Base-by-base conservation (phyloP, 768 basidiomycete genomes). In the Xerocomellus amylosporus region DNA sequence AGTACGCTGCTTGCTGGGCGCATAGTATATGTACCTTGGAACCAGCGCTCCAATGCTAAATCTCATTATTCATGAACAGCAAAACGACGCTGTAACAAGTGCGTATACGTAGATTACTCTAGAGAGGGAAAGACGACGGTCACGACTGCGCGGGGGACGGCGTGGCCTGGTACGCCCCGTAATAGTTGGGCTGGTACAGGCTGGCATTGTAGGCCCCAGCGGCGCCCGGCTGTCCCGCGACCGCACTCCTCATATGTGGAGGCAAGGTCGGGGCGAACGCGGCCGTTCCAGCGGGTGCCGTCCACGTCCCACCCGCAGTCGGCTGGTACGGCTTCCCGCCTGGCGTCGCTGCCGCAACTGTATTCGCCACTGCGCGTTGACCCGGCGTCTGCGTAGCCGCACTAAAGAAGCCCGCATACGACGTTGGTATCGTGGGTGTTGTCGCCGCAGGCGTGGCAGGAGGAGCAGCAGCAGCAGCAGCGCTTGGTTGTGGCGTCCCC, bases 281-380 rank as follows among this genome's bases (percentile, higher is more conserved):
- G 33, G 46, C 55, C 1, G 67, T 13, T 20, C 60, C 67, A 13
- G 63, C 54, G 8, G 75, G 59, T 19, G 62, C 57, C 3, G 75
- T 39, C 63, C 67, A 69, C 2, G 61, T 39, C 22, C 56, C 66
- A 20, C 59, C 61, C 2, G 63, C 53, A 2, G 55, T n/a, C 13
- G 71, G 65, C 19, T 69, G 63, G 52, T 69, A 71, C n/a, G 71
- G 46, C 40, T 75, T 74, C 40, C 52, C 65, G 8, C 53, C 58
- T 0, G 67, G 51, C 40, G 58, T 61, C 22, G 64, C 51, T 39
- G 64, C 59, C 22, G 78, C 59, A 24, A 81, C 79, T 1, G 82
- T 83, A 44, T 83, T 84, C 10, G 81, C 81, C 7, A 83, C 81
- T 3, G 79, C 81, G 5, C 81, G 78, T 50, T 79, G 75, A 26